Conservation (phyloP, 1,284 basidiomycete species). For the Ustilago lituana region DNA sequence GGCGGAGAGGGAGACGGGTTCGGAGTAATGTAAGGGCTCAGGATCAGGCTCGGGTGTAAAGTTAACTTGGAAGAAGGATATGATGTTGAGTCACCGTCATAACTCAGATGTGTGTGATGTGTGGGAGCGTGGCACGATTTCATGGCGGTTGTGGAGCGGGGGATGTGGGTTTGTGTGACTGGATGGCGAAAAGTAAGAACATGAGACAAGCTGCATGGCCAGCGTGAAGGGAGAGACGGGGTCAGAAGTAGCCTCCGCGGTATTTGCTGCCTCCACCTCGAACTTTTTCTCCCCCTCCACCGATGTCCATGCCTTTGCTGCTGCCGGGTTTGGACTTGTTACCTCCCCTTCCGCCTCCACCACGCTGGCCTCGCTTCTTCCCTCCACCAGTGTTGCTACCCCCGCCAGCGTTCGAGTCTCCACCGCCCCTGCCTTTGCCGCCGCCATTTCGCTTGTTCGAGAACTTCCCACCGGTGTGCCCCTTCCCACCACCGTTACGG, state of each 20-base stretch:
- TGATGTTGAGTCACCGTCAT: too few species aligned
- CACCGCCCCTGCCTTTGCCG: background rate
- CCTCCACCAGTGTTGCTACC: slow-evolving; percentile 1
- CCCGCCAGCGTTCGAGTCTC: background rate
- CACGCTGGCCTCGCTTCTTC: slow-evolving; percentile 1
- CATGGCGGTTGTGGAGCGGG: too few species aligned
- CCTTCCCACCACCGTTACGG: background rate
- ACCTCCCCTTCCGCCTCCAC: slow-evolving; percentile 4
- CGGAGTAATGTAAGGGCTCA: too few species aligned
- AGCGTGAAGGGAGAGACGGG: background rate
- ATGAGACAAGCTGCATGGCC: too few species aligned
- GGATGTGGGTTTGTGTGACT: too few species aligned
- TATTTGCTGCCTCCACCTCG: slow-evolving; percentile 45
- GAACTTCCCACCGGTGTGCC: slow-evolving; percentile 11
- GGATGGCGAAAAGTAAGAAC: too few species aligned
- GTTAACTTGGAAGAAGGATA: too few species aligned
- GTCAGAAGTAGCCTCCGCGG: slow-evolving; percentile 41
- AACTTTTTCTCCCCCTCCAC: slow-evolving; percentile 20
- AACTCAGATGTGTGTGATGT: too few species aligned
- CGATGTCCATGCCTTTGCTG: background rate
- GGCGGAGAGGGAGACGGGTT: too few species aligned
- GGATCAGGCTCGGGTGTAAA: too few species aligned
- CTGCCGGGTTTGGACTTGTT: background rate
- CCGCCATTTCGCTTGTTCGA: slow-evolving; percentile 7
- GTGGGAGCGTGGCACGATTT: too few species aligned